A percentile compares a stretch with the other conserved stretches of the same genome.
phyloP scores from a whole-genome alignment of 1,284 basidiomycete species.

The Papiliotrema fonsecae region DNA sequence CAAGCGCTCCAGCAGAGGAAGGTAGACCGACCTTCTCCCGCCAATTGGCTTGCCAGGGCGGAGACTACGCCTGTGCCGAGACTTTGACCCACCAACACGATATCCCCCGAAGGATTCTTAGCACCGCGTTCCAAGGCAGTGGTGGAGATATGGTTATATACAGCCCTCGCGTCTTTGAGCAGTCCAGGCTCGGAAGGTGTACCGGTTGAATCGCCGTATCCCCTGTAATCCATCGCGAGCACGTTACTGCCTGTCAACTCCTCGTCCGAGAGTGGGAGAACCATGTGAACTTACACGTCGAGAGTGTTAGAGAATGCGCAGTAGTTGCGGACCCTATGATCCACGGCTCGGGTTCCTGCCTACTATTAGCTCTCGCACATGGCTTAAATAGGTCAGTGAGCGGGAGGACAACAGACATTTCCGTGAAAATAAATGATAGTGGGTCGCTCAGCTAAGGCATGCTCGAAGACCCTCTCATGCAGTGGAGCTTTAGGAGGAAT shows the following conservation, averaged over 20 bases:
- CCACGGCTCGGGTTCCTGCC: constrained; percentile 33
- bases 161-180: constrained; percentile 67
- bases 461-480: constrained; percentile 32
- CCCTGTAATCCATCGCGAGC: constrained; percentile 83
- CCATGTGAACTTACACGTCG: constrained; percentile 21
- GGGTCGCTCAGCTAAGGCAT: constrained; percentile 59
- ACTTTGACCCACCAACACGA: constrained; percentile 64
- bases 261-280: not conserved
- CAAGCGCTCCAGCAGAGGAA: not conserved
- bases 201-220: constrained; percentile 82
- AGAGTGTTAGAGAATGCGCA: constrained; percentile 26
- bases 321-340: constrained; percentile 28
- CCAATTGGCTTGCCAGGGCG: constrained; percentile 32
- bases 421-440: constrained; percentile 87
- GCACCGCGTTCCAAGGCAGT: not conserved
- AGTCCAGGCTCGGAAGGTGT: constrained; percentile 71
- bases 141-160: constrained; percentile 55
- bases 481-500: constrained; percentile 25
- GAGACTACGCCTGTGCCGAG: constrained; percentile 79
- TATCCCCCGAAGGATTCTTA: constrained; percentile 10
- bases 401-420: constrained; percentile 53
- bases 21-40: constrained; percentile 27
- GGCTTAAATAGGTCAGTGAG: not conserved
- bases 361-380: constrained; percentile 13
- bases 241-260: constrained; percentile 59